Percentiles rank a stretch among this genome's conserved stretches.
Conservation (phyloP, 2,329 filamentous ascomycete species). For the Talaromyces sp. region DNA sequence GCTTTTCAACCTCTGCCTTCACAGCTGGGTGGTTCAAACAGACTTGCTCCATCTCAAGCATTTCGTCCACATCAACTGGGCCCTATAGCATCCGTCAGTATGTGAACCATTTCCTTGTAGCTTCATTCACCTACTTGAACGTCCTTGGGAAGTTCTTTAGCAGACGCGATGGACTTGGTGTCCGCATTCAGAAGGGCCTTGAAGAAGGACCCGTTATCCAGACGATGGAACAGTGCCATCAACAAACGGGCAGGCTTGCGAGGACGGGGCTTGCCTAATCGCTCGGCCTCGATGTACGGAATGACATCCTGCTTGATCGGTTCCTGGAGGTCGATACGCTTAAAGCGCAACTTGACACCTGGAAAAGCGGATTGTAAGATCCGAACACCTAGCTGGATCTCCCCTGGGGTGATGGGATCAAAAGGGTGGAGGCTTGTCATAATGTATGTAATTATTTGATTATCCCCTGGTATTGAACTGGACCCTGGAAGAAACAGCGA, state of each 20-base stretch:
- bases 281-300: slow-evolving; percentile 66
- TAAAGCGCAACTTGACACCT: slow-evolving; percentile 53
- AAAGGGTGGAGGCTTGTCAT: slow-evolving; percentile 41
- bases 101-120: neutral
- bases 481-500: neutral
- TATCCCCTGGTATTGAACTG: neutral
- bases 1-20: slow-evolving; percentile 61
- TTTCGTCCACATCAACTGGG: slow-evolving; percentile 62
- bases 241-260: slow-evolving; percentile 55
- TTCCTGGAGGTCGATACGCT: slow-evolving; percentile 68
- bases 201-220: slow-evolving; percentile 47
- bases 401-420: slow-evolving; percentile 43
- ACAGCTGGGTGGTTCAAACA: slow-evolving; percentile 60
- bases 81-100: slow-evolving; percentile 45
- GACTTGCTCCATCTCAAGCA: slow-evolving; percentile 60
- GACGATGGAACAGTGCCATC: slow-evolving; percentile 54
- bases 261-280: slow-evolving; percentile 53
- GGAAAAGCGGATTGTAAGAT: slow-evolving; percentile 42
- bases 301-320: slow-evolving; percentile 62
- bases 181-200: slow-evolving; percentile 46
- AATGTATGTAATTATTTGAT: neutral
- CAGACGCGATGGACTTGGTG: slow-evolving; percentile 37
- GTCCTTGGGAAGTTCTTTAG: slow-evolving; percentile 50
- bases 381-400: slow-evolving; percentile 44
- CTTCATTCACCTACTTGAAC: slow-evolving; percentile 42